phyloP scores from a whole-genome alignment of 768 basidiomycete species.

The Tylopilus vinaceipallidus region DNA sequence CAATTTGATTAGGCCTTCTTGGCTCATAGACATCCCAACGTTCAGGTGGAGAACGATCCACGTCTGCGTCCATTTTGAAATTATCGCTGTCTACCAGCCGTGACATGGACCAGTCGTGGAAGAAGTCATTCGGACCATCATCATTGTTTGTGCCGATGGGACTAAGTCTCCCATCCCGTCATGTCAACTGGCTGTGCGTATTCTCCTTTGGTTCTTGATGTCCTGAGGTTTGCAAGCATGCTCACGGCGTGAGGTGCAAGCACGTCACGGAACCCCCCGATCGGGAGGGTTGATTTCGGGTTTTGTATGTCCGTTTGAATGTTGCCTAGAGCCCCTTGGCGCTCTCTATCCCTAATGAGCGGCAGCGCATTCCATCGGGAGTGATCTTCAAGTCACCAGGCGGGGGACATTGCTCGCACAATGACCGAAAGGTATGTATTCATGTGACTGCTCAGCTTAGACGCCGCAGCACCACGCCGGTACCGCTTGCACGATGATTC shows the following conservation, averaged over 20 bases:
- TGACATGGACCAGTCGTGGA: conserved; percentile 6
- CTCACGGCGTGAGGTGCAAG: conserved; percentile 15
- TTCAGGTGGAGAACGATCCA: conserved; percentile 8
- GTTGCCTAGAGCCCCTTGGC: not conserved
- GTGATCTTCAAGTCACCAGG: conserved; percentile 5
- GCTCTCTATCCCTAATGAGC: not conserved
- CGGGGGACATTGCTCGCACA: conserved; percentile 1
- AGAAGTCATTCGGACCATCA: conserved; percentile 7
- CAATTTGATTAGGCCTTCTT: conserved; percentile 1
- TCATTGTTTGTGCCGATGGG: not conserved
- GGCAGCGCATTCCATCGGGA: not conserved
- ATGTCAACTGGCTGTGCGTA: conserved; percentile 24
- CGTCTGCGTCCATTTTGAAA: conserved; percentile 15
- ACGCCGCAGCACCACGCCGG: conserved; percentile 17
- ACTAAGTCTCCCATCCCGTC: conserved; percentile 2
- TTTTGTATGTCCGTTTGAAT: conserved; percentile 1
- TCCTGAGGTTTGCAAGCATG: conserved; percentile 17
- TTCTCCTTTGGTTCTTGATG: conserved; percentile 20
- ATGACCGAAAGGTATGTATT: not conserved
- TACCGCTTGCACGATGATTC: conserved; percentile 19
- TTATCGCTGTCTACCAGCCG: conserved; percentile 14
- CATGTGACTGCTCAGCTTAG: not conserved
- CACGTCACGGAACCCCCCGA: conserved; percentile 7
- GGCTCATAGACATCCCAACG: not conserved
- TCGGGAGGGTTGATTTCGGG: not conserved